Evolutionary conservation across 1,139 yeast genomes (phyloP), one percentile per base, ranked within the genome.

Genomic region (Pichiaceae sp.): DNA sequence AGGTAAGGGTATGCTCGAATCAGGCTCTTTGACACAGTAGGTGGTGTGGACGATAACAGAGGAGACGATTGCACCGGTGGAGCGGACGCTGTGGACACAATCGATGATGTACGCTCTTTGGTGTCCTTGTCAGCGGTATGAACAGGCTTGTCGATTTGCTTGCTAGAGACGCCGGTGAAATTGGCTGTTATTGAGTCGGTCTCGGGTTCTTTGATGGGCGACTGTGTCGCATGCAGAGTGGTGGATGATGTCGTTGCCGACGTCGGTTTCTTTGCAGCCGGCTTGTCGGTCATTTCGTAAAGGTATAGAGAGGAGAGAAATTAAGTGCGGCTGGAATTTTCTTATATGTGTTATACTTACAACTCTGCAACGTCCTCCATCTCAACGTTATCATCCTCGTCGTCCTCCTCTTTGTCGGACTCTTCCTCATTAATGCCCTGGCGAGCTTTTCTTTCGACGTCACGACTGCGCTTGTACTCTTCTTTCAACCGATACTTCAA

Each of bases 401-500:
- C 54, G 16, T 54, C 47, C 12, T 43, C 49, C n/a, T 41, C 42
- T 2, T 56, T 55, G 5, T 49, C 49, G 11, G 66, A 68, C 3
- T 67, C 70, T 15, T 34, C 20, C 8, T 39, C 39, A n/a, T 44
- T 49, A 32, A 71, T 63, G 7, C 53, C 53, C 20, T 42, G 40
- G 36, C 75, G 70, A 11, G 72, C 83, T 19, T 80, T 81, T 56
- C 85, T 71, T 56, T 81, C 91, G 15, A 78, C 85, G 50, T 81
- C 89, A 52, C 85, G 74, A 53, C 79, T 67, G 54, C 79, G 79
- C 61, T 81, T 84, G 60, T 84, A 91, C 60, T 91, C 98, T 6
- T 89, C 91, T 62, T 84, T 85, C 53, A 91, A 66, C 39, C 87
- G 80, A 62, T 89, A 91, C 59, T 85, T 89, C 54, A 89, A 72